Evolutionary conservation across 768 basidiomycete genomes (phyloP).

Genomic region (Pulveroboletus sp.): DNA sequence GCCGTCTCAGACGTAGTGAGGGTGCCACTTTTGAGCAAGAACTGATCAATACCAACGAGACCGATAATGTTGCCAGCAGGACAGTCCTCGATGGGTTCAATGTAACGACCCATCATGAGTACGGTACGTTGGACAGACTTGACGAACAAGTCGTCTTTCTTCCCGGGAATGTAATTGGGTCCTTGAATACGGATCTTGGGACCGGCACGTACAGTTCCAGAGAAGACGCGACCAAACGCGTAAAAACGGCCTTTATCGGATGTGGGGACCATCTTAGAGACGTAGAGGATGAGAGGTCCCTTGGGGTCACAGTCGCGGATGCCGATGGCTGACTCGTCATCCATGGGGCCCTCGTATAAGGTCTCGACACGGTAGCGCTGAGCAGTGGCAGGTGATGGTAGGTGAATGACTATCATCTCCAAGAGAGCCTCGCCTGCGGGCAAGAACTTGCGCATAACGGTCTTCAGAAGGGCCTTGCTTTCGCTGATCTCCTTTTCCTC

Average conservation of each 20-base stretch:
- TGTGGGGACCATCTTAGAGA: constrained; percentile 99
- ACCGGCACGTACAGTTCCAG: constrained; percentile 94
- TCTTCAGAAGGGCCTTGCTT: constrained; percentile 94
- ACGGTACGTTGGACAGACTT: constrained; percentile 99
- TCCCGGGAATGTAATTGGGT: constrained; percentile 97
- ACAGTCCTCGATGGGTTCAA: constrained; percentile 99
- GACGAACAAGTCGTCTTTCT: constrained; percentile 97
- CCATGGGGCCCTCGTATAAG: constrained; percentile 99
- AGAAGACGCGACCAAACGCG: constrained; percentile 99
- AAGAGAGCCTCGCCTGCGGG: constrained; percentile 97
- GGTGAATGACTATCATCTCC: constrained; percentile 99
- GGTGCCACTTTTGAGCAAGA: constrained; percentile 99
- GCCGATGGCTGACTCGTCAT: constrained; percentile 98
- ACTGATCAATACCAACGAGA: constrained; percentile 99
- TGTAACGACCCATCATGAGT: constrained; percentile 99
- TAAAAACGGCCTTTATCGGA: constrained; percentile 99
- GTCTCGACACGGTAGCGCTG: constrained; percentile 99
- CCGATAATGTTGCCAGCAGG: constrained; percentile 98
- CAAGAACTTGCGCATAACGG: constrained; percentile 98
- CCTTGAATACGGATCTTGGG: constrained; percentile 99
- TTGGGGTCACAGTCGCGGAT: constrained; percentile 98
- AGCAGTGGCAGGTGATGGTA: constrained; percentile 95
- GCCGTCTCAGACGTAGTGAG: constrained; percentile 97
- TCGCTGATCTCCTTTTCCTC: constrained; percentile 88
- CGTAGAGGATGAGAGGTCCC: constrained; percentile 94